Conservation (phyloP, 1,284 basidiomycete species). For the Abortiporus biennis region DNA sequence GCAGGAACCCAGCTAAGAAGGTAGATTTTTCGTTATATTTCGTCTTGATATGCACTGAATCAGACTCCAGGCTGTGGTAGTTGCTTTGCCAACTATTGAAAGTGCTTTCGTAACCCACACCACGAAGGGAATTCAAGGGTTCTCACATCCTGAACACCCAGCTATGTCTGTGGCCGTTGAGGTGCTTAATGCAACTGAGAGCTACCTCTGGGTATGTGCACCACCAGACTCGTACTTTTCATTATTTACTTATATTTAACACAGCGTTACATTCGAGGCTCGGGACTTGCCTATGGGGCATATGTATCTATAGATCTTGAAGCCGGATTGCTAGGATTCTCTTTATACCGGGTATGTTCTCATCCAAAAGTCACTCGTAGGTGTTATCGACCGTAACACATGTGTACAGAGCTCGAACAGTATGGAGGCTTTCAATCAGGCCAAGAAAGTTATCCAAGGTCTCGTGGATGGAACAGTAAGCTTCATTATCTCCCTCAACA, state of each 20-base stretch:
- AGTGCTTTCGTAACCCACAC: conserved; percentile 85
- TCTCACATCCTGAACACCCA: conserved; percentile 80
- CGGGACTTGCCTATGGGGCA: conserved; percentile 92
- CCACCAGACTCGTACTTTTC: not conserved
- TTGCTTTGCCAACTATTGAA: conserved; percentile 91
- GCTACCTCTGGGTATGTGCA: conserved; percentile 81
- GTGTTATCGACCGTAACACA: too few species aligned
- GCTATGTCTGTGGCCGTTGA: conserved; percentile 82
- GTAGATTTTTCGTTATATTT: conserved; percentile 31
- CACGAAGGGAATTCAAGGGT: conserved; percentile 76
- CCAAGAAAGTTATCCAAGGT: conserved; percentile 66
- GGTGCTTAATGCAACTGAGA: conserved; percentile 91
- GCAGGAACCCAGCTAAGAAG: conserved; percentile 68
- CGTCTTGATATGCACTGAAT: not conserved
- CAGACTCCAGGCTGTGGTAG: conserved; percentile 64
- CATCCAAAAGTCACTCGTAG: too few species aligned
- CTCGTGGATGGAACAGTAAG: conserved; percentile 77
- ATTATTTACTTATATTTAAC: conserved; percentile 7
- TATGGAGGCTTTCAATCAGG: conserved; percentile 81
- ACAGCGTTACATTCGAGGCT: conserved; percentile 82
- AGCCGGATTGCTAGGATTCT: conserved; percentile 77
- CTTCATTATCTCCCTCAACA: not conserved
- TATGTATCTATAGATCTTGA: conserved; percentile 78
- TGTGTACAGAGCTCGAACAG: conserved; percentile 77
- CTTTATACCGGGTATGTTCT: conserved; percentile 69